Evolutionary conservation across 2,329 filamentous ascomycete species (phyloP), one percentile per base, ranked within the genome.

Genomic region (Pseudogymnoascus sp.): DNA sequence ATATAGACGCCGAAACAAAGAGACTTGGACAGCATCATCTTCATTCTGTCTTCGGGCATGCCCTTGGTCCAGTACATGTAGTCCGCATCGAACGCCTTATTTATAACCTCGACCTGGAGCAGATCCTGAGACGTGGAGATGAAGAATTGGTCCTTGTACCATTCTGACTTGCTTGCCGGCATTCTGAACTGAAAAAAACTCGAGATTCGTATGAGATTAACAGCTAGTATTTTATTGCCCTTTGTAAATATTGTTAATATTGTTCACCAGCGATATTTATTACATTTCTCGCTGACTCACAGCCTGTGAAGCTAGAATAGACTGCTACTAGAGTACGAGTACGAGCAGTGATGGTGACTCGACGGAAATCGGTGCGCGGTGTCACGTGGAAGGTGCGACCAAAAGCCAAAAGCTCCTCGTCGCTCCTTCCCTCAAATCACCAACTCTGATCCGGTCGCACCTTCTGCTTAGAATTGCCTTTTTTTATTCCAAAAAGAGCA

Each of bases 61-160:
- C 80, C 72, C 35, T 78, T 77, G 28, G 84, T 81, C 84, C 86
- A 88, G 78, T 85, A 87, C 70, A 87, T 75, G 64, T 83, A 73
- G 33, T 85, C 82, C 1, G 80, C 81, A 22, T 72, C 77, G 66
- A 88, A 81, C 26, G 81, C 82, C 7, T 76, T 74, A 68, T 83
- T 83, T 67, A 88, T 75, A 26, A 78, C 78, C 28, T 78, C 72
- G 35, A 81, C 73, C 59, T 85, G 79, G 65, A 89, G 73, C 59
- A 83, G 79, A 10, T 74, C 69, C 37, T 79, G 80, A 70, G 88
- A 81, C 41, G 84, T 87, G 24, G 85, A 87, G 72, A 87, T 77
- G 68, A 85, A 73, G 72, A 84, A 87, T 60, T 78, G 76, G 66
- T 81, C 78, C 38, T 78, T 77, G 65, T 77, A 78, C 82, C 82